Conservation (phyloP, 2,329 filamentous ascomycete species). For the Grosmannia huntii region DNA sequence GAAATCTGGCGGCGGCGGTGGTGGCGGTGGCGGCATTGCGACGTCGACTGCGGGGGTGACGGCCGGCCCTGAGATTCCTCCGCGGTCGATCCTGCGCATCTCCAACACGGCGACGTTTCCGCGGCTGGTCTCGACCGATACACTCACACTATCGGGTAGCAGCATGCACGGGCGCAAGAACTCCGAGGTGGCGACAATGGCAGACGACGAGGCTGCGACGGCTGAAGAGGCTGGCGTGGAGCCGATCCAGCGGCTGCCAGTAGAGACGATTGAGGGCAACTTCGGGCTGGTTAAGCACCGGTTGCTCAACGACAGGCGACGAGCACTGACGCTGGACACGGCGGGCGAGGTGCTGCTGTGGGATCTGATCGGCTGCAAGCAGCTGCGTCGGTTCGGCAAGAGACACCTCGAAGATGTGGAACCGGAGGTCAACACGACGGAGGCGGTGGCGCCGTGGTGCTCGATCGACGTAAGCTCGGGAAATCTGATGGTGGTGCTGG, state of each 20-base stretch:
- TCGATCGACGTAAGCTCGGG: conserved; percentile 89
- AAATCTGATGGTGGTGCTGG: conserved; percentile 76
- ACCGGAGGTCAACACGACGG: conserved; percentile 70
- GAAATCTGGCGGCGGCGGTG: conserved; percentile 5
- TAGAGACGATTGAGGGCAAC: conserved; percentile 84
- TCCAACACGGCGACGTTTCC: conserved; percentile 76
- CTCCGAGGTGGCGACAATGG: conserved; percentile 35
- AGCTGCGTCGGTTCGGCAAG: conserved; percentile 87
- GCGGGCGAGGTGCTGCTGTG: conserved; percentile 90
- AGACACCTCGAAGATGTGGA: conserved; percentile 87
- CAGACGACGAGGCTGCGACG: conserved; percentile 36
- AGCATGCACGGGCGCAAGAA: conserved; percentile 32
- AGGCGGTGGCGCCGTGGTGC: conserved; percentile 92
- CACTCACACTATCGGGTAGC: conserved; percentile 33
- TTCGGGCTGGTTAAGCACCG: conserved; percentile 91
- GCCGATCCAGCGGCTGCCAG: conserved; percentile 55
- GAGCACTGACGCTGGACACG: conserved; percentile 84
- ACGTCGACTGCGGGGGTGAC: conserved; percentile 6
- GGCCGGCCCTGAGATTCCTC: conserved; percentile 51
- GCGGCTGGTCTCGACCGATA: conserved; percentile 37
- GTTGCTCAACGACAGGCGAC: conserved; percentile 78
- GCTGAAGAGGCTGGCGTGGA: conserved; percentile 36
- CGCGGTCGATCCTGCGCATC: conserved; percentile 65
- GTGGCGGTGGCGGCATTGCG: conserved; percentile 13
- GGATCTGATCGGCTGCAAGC: conserved; percentile 84